Base-by-base conservation (phyloP, 2,329 filamentous ascomycete genomes). In the Ampelomyces quisqualis region DNA sequence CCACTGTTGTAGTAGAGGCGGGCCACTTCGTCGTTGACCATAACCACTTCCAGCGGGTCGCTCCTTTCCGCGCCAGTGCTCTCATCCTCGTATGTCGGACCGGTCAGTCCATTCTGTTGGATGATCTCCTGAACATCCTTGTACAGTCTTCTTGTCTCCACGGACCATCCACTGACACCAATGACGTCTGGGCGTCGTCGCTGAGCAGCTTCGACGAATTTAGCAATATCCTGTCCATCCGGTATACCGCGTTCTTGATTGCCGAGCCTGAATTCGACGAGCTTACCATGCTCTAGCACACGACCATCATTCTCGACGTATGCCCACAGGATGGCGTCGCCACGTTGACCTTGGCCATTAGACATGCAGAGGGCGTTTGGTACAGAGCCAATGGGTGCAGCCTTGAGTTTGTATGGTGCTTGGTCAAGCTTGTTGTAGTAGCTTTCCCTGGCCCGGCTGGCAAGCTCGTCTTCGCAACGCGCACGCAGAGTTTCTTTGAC, bases 11-110 rank as follows among this genome's bases (percentile, higher is more conserved):
- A 90, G 73, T 96, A 98, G 3, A 97, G 79, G 30, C 93, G 83
- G n/a, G 93, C 93, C 34, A 96, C 90, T 70, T 98, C 93, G 58
- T 98, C 93, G 57, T 97, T 96, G 48, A 96, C 87, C 39, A 95
- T 82, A 20, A 97, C 77, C 7, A 97, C 86, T 44, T 97, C 91
- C 20, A 98, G 76, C 8, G 82, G 81, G 60, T 95, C 90, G 43
- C 77, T 86, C 42, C 84, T 79, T 47, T 90, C 84, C 40, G 82
- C 82, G 19, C 81, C 81, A 8, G 71, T 70, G n/a, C 91, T 86
- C 2, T 76, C 73, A 51, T 95, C 88, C 36, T 90, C 84, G 58
- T 87, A 95, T n/a, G 88, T 81, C 10, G 87, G 81, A 3, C 88
- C 86, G 55, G 83, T 84, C 7, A 98, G 76, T 35, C 85, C 80